Conservation (phyloP, 75 land plant genomes). For the Pinus albicaulis region DNA sequence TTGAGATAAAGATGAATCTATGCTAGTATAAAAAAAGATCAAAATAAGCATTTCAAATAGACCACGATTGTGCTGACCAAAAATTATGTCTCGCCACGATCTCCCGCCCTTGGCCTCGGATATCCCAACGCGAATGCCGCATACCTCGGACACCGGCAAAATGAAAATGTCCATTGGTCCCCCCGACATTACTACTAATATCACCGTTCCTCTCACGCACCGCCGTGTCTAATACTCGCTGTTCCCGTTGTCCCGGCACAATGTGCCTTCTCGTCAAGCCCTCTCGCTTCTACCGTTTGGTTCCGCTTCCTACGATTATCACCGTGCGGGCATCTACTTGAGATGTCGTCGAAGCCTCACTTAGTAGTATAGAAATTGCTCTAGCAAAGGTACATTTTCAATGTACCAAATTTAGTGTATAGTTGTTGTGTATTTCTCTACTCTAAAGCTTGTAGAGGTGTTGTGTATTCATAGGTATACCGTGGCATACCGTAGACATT, state of each 20-base stretch:
- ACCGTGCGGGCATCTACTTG: slow-evolving; percentile 46
- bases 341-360: slow-evolving; percentile 26
- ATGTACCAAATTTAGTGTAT: slow-evolving; percentile 29
- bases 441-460: slow-evolving; percentile 29
- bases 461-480: slow-evolving; percentile 37
- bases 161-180: slow-evolving; percentile 44
- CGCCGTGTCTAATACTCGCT: slow-evolving; percentile 16
- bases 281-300: slow-evolving; percentile 29
- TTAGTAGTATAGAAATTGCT: slow-evolving; percentile 11
- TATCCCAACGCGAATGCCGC: slow-evolving; percentile 40
- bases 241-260: slow-evolving; percentile 34
- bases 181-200: slow-evolving; percentile 47
- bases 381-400: slow-evolving; percentile 17
- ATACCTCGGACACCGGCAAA: slow-evolving; percentile 18
- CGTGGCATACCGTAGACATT: slow-evolving; percentile 21
- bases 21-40: too few relatives aligned
- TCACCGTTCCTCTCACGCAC: slow-evolving; percentile 28
- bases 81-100: slow-evolving; percentile 33
- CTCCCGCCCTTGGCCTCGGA: slow-evolving; percentile 49
- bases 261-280: slow-evolving; percentile 22
- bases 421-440: slow-evolving; percentile 6
- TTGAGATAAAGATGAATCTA: too few relatives aligned
- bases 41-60: neutral
- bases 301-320: slow-evolving; percentile 33
- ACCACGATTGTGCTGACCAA: slow-evolving; percentile 47